Conservation (phyloP, 495 filamentous ascomycete species). For the Tirmania nivea region DNA sequence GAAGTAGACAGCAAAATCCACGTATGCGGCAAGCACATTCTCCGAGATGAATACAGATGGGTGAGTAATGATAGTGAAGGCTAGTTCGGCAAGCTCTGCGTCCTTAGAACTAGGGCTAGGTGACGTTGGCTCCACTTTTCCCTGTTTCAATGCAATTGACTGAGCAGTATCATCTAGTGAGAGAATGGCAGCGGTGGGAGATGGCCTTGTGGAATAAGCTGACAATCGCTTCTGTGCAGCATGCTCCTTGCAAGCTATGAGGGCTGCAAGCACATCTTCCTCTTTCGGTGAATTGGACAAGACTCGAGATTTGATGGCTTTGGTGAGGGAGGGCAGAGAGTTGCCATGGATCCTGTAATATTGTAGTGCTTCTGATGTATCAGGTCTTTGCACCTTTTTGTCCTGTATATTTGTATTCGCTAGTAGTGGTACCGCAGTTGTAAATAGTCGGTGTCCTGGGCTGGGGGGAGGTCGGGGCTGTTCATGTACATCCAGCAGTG, state of each 20-base stretch:
- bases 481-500: no score
- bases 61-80: conserved; percentile 45
- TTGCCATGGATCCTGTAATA: neutral
- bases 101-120: no score
- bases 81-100: conserved; percentile 22
- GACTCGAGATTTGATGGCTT: neutral
- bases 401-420: no score
- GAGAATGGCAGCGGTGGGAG: conserved; percentile 24
- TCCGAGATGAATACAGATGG: conserved; percentile 67
- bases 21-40: conserved; percentile 42
- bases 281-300: neutral
- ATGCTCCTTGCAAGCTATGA: neutral
- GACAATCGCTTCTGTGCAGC: conserved; percentile 3
- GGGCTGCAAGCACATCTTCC: neutral
- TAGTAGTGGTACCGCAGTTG: no score
- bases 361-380: neutral
- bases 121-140: no score
- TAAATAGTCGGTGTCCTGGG: no score
- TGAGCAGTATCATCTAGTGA: no score
- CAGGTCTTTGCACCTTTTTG: neutral
- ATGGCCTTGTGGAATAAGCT: neutral
- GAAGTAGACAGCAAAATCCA: conserved; percentile 48
- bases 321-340: neutral
- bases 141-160: no score
- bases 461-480: no score